Evolutionary conservation across 2,329 filamentous ascomycete species (phyloP).

Genomic region (Penicillium sp.): DNA sequence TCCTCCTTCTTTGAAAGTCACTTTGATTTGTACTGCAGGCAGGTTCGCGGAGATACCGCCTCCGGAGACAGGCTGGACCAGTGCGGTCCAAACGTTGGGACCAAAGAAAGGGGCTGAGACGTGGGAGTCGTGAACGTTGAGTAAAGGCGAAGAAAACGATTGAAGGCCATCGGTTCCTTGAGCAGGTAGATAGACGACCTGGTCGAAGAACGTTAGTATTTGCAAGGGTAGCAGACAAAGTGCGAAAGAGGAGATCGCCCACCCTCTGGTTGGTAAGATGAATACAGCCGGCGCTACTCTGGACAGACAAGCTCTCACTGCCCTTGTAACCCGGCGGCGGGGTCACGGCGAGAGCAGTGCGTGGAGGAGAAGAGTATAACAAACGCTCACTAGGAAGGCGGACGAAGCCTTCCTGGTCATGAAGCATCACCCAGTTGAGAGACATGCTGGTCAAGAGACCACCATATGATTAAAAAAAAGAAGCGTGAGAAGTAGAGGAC

Average conservation of each 20-base stretch:
- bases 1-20: constrained; percentile 94
- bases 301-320: constrained; percentile 63
- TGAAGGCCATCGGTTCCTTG: constrained; percentile 67
- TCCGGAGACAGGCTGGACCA: constrained; percentile 75
- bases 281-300: constrained; percentile 70
- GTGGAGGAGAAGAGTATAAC: constrained; percentile 74
- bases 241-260: constrained; percentile 32
- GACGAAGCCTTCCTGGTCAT: constrained; percentile 69
- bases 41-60: constrained; percentile 77
- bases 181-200: constrained; percentile 86
- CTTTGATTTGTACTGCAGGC: constrained; percentile 72
- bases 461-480: constrained; percentile 3
- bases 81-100: constrained; percentile 81
- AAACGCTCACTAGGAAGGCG: constrained; percentile 80
- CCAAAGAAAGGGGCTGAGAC: constrained; percentile 89
- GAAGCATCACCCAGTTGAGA: constrained; percentile 83
- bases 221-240: constrained; percentile 13
- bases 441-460: constrained; percentile 32
- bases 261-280: constrained; percentile 86
- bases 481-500: not conserved
- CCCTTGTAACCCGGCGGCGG: constrained; percentile 65
- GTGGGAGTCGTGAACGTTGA: constrained; percentile 82
- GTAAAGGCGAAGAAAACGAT: constrained; percentile 84
- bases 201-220: constrained; percentile 10
- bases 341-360: constrained; percentile 73